phyloP scores from a whole-genome alignment of 2,329 filamentous ascomycete genomes.

The Alternaria sp. region DNA sequence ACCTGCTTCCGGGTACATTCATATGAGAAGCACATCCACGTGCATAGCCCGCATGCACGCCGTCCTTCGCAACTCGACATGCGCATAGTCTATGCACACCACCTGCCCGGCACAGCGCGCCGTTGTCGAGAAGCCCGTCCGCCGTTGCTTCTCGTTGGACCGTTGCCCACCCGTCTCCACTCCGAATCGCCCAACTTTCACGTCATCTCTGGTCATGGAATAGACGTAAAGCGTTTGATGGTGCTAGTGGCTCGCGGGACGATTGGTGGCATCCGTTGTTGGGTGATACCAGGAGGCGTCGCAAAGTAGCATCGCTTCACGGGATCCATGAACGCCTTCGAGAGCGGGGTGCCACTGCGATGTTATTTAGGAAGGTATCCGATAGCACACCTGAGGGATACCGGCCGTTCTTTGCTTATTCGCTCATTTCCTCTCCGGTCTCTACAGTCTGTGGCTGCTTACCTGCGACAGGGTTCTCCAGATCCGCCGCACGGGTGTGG shows the following conservation, averaged over 20 bases:
- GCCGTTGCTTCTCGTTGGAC: conserved; percentile 1
- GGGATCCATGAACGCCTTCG: conserved; percentile 6
- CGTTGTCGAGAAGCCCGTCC: conserved; percentile 7
- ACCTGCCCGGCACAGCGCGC: conserved; percentile 9
- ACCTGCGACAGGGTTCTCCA: conserved; percentile 40
- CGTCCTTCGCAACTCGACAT: not conserved
- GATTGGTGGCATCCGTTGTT: conserved; percentile 11
- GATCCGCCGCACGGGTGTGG: conserved; percentile 41
- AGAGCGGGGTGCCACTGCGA: conserved; percentile 16
- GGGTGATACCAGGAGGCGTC: conserved; percentile 18
- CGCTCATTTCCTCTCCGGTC: conserved; percentile 20
- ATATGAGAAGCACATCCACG: not conserved
- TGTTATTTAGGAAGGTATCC: conserved; percentile 11
- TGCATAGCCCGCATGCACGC: not conserved
- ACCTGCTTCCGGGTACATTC: not conserved
- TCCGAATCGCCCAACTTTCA: not conserved
- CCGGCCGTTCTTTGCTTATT: conserved; percentile 18
- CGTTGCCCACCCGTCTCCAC: not conserved
- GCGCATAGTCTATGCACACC: not conserved
- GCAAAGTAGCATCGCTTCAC: conserved; percentile 22
- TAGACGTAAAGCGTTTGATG: conserved; percentile 4
- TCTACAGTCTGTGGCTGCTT: conserved; percentile 8
- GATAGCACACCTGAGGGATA: conserved; percentile 31
- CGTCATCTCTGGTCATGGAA: not conserved
- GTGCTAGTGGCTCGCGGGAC: conserved; percentile 20